A percentile compares a stretch with the other conserved stretches of the same genome.
phyloP scores from a whole-genome alignment of 768 basidiomycete species.

The Collybia nuda region DNA sequence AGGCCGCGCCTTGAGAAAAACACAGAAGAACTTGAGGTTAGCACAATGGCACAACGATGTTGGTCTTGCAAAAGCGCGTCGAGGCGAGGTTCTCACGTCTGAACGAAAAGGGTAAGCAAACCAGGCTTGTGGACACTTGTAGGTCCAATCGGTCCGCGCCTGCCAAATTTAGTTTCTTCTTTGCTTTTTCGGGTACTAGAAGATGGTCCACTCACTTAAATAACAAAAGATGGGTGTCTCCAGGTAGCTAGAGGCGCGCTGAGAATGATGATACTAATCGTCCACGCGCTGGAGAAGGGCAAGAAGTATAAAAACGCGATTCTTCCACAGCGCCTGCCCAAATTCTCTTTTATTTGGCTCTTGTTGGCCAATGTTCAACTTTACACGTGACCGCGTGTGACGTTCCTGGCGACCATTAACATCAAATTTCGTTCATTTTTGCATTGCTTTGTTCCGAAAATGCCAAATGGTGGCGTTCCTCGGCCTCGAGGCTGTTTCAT shows the following conservation, averaged over 20 bases:
- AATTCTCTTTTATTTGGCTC: slow-evolving; percentile 40
- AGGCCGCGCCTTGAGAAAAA: slow-evolving; percentile 59
- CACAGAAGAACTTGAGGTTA: slow-evolving; percentile 19
- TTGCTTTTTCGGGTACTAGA: slow-evolving; percentile 7
- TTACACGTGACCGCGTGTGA: slow-evolving; percentile 49
- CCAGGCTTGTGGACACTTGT: slow-evolving; percentile 47
- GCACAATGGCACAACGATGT: slow-evolving; percentile 12
- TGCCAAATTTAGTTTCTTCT: slow-evolving; percentile 30
- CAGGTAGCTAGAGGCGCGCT: slow-evolving; percentile 15
- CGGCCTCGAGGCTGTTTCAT: not conserved
- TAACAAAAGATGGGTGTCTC: slow-evolving; percentile 22
- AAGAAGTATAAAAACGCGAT: slow-evolving; percentile 24
- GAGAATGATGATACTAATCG: slow-evolving; percentile 10
- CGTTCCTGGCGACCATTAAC: slow-evolving; percentile 22
- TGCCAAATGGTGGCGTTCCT: slow-evolving; percentile 3
- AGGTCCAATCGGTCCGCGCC: slow-evolving; percentile 45
- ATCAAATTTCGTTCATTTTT: slow-evolving; percentile 5
- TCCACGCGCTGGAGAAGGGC: slow-evolving; percentile 15
- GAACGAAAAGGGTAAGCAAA: slow-evolving; percentile 33
- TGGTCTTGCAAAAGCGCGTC: slow-evolving; percentile 19
- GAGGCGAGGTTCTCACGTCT: slow-evolving; percentile 38
- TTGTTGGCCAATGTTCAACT: slow-evolving; percentile 56
- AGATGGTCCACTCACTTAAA: slow-evolving; percentile 19
- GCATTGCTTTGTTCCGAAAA: slow-evolving; percentile 7
- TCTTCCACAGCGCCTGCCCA: slow-evolving; percentile 18